Conservation (phyloP, 2,329 filamentous ascomycete genomes). For the Fusarium falciforme region DNA sequence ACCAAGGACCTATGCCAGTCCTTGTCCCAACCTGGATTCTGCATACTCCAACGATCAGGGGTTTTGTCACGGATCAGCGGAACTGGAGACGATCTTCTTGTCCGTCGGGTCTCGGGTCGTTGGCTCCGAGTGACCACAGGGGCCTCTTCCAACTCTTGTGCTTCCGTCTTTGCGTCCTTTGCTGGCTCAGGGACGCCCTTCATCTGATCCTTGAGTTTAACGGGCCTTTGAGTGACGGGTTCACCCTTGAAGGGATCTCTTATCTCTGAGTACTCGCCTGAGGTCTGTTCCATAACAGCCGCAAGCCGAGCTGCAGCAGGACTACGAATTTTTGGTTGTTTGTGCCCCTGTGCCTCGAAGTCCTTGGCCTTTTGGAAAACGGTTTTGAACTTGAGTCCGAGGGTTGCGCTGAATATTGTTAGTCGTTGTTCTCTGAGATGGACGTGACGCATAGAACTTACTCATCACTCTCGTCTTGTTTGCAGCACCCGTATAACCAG, state of each 20-base stretch:
- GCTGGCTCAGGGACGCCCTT: background rate
- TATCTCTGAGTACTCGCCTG: background rate
- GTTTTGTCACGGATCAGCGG: constrained; percentile 15
- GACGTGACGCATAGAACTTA: constrained; percentile 20
- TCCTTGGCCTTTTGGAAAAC: constrained; percentile 1
- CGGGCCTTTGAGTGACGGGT: constrained; percentile 1
- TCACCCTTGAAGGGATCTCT: constrained; percentile 21
- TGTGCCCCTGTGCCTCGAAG: background rate
- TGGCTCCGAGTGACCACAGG: constrained; percentile 14
- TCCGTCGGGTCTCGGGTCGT: constrained; percentile 40
- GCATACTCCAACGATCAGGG: constrained; percentile 60
- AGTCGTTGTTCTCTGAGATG: background rate
- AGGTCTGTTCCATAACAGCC: background rate
- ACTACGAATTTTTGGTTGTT: background rate
- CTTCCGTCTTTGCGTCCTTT: background rate
- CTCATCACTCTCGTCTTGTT: background rate
- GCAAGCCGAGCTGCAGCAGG: background rate
- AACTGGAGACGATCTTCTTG: constrained; percentile 35
- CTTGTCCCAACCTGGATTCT: constrained; percentile 63
- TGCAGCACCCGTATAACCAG: constrained; percentile 22
- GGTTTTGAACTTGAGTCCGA: constrained; percentile 20
- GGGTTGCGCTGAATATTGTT: constrained; percentile 16
- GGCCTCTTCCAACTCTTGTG: background rate
- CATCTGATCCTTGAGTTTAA: constrained; percentile 46
- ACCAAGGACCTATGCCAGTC: constrained; percentile 69